Conservation (phyloP, 2,329 filamentous ascomycete genomes). For the Neofusicoccum sp. region DNA sequence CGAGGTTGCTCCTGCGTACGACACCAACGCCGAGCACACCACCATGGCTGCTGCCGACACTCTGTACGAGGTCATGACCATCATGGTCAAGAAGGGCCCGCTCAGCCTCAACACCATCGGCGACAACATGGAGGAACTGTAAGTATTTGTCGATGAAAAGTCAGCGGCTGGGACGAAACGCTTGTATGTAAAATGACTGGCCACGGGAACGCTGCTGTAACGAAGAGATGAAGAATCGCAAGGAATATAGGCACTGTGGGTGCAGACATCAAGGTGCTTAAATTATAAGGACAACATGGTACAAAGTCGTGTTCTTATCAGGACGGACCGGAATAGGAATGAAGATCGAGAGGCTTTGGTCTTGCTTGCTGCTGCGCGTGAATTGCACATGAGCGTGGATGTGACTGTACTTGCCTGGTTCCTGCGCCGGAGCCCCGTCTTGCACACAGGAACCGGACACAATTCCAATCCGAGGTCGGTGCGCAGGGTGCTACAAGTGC, state of each 20-base stretch:
- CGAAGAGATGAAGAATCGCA: background rate
- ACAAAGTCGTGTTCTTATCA: background rate
- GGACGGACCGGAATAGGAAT: no score
- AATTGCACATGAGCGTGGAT: no score
- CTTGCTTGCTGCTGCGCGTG: no score
- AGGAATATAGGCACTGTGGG: background rate
- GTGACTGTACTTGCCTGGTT: no score
- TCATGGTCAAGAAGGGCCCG: slow-evolving; percentile 79
- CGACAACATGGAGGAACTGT: slow-evolving; percentile 18
- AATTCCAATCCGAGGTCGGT: no score
- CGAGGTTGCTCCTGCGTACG: slow-evolving; percentile 70
- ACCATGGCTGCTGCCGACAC: slow-evolving; percentile 73
- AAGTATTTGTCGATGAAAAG: background rate
- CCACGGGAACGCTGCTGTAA: no score
- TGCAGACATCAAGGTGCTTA: background rate
- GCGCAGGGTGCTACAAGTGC: no score
- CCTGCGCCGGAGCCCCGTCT: no score
- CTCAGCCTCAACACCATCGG: slow-evolving; percentile 51
- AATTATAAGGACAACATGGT: background rate
- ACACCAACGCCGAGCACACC: slow-evolving; percentile 69
- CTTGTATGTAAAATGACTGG: background rate
- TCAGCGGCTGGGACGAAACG: no score
- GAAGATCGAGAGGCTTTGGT: no score
- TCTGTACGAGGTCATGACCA: slow-evolving; percentile 74
- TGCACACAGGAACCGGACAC: no score